phyloP scores from a whole-genome alignment of 73 alveolate species.

The Uronychia setigera region DNA sequence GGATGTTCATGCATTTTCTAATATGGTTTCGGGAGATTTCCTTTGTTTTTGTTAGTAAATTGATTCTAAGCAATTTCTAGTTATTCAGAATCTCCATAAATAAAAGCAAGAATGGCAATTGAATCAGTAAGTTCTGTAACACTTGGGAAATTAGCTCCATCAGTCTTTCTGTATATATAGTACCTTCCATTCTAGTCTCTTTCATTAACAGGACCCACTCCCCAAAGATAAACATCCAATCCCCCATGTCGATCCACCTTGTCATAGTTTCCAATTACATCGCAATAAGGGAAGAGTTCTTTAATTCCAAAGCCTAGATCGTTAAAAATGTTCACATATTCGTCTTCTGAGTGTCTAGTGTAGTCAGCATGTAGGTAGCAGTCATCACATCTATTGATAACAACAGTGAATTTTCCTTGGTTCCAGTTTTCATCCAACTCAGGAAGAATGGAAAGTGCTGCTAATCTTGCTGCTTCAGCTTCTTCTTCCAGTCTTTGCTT shows the following conservation, averaged over 20 bases:
- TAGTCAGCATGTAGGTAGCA: conserved; percentile 92
- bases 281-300: conserved; percentile 87
- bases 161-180: conserved; percentile 85
- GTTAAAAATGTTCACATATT: conserved; percentile 88
- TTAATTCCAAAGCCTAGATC: conserved; percentile 86
- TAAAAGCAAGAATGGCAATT: conserved; percentile 77
- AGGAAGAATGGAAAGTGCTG: conserved; percentile 18
- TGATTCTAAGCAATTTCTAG: conserved; percentile 68
- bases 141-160: conserved; percentile 77
- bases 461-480: conserved; percentile 18
- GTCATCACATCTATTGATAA: conserved; percentile 93
- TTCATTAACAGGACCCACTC: conserved; percentile 84
- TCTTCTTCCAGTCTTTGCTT: conserved; percentile 28
- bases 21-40: conserved; percentile 46
- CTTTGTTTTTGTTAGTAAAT: conserved; percentile 36
- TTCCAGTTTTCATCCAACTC: conserved; percentile 52
- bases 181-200: conserved; percentile 93
- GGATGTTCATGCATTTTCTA: conserved; percentile 60
- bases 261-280: conserved; percentile 95
- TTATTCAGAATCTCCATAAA: conserved; percentile 88
- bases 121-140: conserved; percentile 81
- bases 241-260: conserved; percentile 86
- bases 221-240: conserved; percentile 95
- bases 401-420: conserved; percentile 90
- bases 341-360: conserved; percentile 96